Percentiles rank a stretch among this genome's conserved stretches.
Conservation (phyloP, 805 yeast species). For the Middelhovenomyces tepae region DNA sequence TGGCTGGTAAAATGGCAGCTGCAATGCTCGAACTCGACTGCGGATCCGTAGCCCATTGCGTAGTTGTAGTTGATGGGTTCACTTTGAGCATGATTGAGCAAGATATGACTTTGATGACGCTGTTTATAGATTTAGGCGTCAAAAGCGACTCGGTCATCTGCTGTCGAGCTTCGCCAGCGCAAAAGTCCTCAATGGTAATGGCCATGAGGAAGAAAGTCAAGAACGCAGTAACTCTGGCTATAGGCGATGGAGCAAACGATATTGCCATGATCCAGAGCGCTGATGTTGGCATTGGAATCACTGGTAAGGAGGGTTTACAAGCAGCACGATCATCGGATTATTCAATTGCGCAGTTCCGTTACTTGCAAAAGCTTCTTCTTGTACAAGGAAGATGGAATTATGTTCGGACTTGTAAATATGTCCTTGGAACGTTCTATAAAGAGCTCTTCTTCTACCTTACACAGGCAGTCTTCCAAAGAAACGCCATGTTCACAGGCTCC, state of each 20-base stretch:
- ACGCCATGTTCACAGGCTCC: conserved; percentile 84
- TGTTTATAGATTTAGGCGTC: conserved; percentile 78
- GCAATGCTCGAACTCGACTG: conserved; percentile 64
- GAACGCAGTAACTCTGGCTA: conserved; percentile 76
- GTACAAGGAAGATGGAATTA: conserved; percentile 97
- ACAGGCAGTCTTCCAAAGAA: conserved; percentile 79
- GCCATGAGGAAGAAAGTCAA: conserved; percentile 65
- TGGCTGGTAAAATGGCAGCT: conserved; percentile 62
- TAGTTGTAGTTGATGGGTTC: conserved; percentile 89
- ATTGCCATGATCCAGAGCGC: conserved; percentile 99
- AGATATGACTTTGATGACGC: conserved; percentile 61
- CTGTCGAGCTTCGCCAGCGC: conserved; percentile 96
- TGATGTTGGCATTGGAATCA: conserved; percentile 94
- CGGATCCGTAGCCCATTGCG: conserved; percentile 85
- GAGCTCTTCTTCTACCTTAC: conserved; percentile 84
- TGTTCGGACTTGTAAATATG: conserved; percentile 83
- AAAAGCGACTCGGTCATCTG: conserved; percentile 85
- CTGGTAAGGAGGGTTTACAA: conserved; percentile 94
- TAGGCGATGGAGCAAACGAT: conserved; percentile 99
- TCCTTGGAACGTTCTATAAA: conserved; percentile 88
- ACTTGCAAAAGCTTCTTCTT: conserved; percentile 65
- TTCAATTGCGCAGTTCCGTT: conserved; percentile 90
- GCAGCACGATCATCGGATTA: conserved; percentile 95
- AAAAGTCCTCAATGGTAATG: conserved; percentile 83
- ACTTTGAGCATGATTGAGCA: conserved; percentile 66